phyloP scores from a whole-genome alignment of 2,329 filamentous ascomycete genomes.

The Sporothrix brasiliensis region DNA sequence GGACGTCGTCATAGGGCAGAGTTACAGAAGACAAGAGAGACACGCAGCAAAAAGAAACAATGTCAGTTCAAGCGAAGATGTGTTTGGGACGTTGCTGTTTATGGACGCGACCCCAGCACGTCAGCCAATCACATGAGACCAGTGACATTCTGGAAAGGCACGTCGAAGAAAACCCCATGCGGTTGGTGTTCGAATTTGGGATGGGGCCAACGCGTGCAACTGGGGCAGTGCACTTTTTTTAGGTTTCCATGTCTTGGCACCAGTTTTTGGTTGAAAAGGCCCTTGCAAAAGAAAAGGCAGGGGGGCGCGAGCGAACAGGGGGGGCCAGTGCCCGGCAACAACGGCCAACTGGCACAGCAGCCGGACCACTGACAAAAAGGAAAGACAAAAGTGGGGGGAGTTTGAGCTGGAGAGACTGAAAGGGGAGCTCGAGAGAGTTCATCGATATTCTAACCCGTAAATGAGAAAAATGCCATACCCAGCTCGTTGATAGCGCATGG shows the following conservation, averaged over 20 bases:
- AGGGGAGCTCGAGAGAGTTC: neutral
- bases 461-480: conserved; percentile 5
- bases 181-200: conserved; percentile 26
- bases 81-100: neutral
- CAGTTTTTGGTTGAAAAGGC: neutral
- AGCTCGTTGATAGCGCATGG: neutral
- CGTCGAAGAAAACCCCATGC: conserved; percentile 12
- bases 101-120: neutral
- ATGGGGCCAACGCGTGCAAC: conserved; percentile 18
- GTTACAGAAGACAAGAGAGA: neutral
- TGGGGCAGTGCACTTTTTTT: conserved; percentile 30
- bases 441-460: neutral
- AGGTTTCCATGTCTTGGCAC: conserved; percentile 19
- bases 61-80: neutral
- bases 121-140: conserved; percentile 27
- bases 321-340: conserved; percentile 11
- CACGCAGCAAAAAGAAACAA: neutral
- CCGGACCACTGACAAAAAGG: conserved; percentile 1
- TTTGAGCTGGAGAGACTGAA: neutral
- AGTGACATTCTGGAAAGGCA: conserved; percentile 34
- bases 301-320: neutral
- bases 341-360: conserved; percentile 11
- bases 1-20: conserved; percentile 14
- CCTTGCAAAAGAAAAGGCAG: neutral
- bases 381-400: neutral